Conservation (phyloP, 345 rosid genomes). For the Isatis tinctoria region DNA sequence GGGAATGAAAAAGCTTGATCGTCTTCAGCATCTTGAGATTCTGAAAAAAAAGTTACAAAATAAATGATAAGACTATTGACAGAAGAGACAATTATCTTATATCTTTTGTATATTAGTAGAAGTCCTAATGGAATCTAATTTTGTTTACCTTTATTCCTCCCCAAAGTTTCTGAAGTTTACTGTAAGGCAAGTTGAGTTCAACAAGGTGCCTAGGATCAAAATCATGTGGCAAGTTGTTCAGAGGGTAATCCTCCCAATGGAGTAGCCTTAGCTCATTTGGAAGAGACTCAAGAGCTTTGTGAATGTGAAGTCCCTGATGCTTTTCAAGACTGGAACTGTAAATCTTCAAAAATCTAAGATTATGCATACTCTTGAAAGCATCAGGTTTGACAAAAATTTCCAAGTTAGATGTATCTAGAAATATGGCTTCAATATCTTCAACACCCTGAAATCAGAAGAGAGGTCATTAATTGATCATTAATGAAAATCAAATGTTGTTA, state of each 20-base stretch:
- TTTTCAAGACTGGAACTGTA: background rate
- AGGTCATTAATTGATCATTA: no score
- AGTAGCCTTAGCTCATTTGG: background rate
- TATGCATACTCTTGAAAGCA: background rate
- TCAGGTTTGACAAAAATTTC: background rate
- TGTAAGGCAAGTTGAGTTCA: background rate
- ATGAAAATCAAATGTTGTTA: no score
- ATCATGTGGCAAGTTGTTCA: background rate
- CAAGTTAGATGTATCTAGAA: background rate
- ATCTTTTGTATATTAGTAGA: no score
- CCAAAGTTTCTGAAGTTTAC: background rate
- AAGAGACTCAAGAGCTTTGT: background rate
- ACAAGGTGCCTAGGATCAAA: conserved; percentile 1
- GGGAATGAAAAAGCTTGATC: conserved; percentile 4
- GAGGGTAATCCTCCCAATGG: background rate
- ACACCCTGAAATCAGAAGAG: background rate
- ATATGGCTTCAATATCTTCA: background rate
- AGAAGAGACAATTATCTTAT: no score
- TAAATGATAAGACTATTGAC: background rate
- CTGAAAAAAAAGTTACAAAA: background rate
- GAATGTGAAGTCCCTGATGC: background rate
- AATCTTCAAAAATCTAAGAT: background rate
- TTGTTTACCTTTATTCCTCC: background rate
- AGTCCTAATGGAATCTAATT: background rate
- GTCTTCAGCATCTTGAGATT: background rate